Conservation (phyloP, 169 alveolate genomes). For the Plasmodium vivax region DNA sequence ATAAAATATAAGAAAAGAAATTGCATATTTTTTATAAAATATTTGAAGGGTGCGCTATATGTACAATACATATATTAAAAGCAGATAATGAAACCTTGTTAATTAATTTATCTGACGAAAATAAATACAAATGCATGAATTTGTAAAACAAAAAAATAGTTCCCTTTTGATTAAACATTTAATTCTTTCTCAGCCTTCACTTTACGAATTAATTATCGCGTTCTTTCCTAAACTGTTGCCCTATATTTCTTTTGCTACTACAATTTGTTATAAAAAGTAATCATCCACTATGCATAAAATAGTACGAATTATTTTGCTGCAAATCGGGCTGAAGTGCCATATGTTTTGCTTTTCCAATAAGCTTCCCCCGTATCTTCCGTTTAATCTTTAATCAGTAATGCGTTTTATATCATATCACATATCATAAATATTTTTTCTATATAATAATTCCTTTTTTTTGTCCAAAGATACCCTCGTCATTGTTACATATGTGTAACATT, state of each 20-base stretch:
- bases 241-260: neutral
- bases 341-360: neutral
- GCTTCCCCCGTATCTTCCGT: neutral
- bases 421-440: neutral
- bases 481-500: neutral
- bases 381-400: neutral
- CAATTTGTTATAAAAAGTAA: neutral
- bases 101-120: neutral
- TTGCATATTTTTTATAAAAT: neutral
- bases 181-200: neutral
- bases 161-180: neutral
- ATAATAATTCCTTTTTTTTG: neutral
- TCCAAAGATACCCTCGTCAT: neutral
- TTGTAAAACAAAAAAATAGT: neutral
- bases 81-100: neutral
- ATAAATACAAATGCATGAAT: neutral
- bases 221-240: too few relatives aligned
- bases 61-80: neutral
- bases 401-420: neutral
- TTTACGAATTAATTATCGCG: neutral
- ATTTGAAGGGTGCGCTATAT: neutral
- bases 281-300: neutral
- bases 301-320: neutral
- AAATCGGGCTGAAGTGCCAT: neutral
- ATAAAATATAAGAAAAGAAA: too few relatives aligned